Conservation (phyloP, 2,329 filamentous ascomycete genomes). For the Aschersonia sp. region DNA sequence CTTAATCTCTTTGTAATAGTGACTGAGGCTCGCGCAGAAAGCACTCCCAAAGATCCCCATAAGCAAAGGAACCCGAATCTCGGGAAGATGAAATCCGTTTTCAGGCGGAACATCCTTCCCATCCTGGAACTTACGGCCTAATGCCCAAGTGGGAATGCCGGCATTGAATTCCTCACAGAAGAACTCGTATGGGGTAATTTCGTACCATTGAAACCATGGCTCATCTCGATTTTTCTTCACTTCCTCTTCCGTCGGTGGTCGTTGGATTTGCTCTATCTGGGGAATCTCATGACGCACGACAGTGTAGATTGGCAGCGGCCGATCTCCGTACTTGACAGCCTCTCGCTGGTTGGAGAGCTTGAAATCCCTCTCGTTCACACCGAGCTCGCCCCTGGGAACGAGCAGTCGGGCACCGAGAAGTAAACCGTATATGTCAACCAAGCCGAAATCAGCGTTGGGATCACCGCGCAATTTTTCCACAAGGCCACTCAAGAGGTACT, state of each 20-base stretch:
- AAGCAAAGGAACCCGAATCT: constrained; percentile 68
- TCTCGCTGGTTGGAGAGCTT: constrained; percentile 80
- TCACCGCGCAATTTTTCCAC: constrained; percentile 85
- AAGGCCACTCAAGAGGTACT: constrained; percentile 72
- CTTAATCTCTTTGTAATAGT: constrained; percentile 91
- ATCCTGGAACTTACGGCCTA: constrained; percentile 67
- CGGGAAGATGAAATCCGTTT: constrained; percentile 58
- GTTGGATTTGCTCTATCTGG: constrained; percentile 24
- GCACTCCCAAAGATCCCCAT: constrained; percentile 95
- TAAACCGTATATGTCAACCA: constrained; percentile 88
- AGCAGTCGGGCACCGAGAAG: constrained; percentile 72
- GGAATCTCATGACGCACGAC: constrained; percentile 94
- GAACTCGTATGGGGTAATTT: constrained; percentile 87
- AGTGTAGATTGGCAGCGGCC: constrained; percentile 89
- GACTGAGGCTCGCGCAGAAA: constrained; percentile 87
- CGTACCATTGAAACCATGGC: constrained; percentile 97
- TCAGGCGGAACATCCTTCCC: constrained; percentile 42
- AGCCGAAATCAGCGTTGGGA: constrained; percentile 55
- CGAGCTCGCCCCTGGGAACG: constrained; percentile 64
- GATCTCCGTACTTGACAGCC: constrained; percentile 60
- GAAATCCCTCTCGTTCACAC: constrained; percentile 62
- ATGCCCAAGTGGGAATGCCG: constrained; percentile 87
- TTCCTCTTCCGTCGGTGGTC: constrained; percentile 4
- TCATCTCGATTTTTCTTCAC: constrained; percentile 45
- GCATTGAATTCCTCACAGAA: constrained; percentile 87